These are phyloP conservation scores for Xylaria sp. DNA, from an alignment of 2,329 filamentous ascomycete genomes.

Conservation along the genomic window DNA sequence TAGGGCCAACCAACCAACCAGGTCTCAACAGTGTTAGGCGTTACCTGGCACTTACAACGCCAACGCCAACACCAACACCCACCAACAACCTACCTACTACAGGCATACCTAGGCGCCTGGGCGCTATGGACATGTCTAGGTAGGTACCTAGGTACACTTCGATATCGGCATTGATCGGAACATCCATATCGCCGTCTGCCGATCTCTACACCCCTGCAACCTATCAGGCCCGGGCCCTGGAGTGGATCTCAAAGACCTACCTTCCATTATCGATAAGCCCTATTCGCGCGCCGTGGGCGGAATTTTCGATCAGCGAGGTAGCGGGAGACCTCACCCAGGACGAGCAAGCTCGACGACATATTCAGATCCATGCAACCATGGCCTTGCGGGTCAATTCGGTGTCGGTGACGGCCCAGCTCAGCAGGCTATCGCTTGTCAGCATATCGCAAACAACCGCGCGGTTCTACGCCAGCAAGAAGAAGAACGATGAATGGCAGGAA, in stretches of 20 bases:
- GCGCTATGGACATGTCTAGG: too few relatives aligned
- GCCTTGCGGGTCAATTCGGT: conserved; percentile 45
- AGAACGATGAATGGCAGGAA: conserved; percentile 17
- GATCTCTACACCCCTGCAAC: neutral
- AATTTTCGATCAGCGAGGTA: conserved; percentile 15
- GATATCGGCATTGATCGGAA: neutral
- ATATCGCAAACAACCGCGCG: conserved; percentile 47
- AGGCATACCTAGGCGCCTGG: too few relatives aligned
- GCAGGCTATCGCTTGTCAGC: conserved; percentile 45
- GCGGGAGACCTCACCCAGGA: neutral
- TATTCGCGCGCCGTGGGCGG: too few relatives aligned
- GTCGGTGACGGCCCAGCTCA: conserved; percentile 40
- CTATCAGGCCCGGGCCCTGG: too few relatives aligned
- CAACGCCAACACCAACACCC: neutral
- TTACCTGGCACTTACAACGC: too few relatives aligned
- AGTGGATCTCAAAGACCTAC: too few relatives aligned
- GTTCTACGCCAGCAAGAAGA: conserved; percentile 36
- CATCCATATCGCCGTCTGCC: neutral
- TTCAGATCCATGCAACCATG: conserved; percentile 18
- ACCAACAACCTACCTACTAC: too few relatives aligned
- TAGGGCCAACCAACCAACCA: too few relatives aligned
- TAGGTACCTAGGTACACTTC: too few relatives aligned
- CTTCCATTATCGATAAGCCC: too few relatives aligned
- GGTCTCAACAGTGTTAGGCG: too few relatives aligned
- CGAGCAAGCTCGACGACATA: conserved; percentile 7